phyloP scores from a whole-genome alignment of 306 rosid genomes.

The Calophaca sinica region DNA sequence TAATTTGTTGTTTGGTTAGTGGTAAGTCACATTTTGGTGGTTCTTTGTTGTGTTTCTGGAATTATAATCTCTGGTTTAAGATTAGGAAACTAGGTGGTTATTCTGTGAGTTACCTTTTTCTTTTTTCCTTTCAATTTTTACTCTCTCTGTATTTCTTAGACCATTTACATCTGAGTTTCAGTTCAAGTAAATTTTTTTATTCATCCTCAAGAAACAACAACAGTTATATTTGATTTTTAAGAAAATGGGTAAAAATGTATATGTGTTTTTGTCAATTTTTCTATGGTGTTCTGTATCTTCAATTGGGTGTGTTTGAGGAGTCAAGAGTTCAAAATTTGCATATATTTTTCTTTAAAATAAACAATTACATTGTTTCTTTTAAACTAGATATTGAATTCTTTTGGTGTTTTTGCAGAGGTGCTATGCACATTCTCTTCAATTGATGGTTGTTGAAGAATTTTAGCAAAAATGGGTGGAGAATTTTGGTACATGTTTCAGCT shows the following conservation, averaged over 20 bases:
- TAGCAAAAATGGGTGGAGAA: slow-evolving; percentile 62
- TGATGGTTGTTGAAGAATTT: slow-evolving; percentile 19
- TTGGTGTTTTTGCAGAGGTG: slow-evolving; percentile 52
- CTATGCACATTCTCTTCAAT: slow-evolving; percentile 42
- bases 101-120: neutral
- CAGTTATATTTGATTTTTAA: slow-evolving; percentile 4
- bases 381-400: slow-evolving; percentile 3
- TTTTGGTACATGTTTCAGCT: slow-evolving; percentile 55
- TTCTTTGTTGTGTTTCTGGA: slow-evolving; percentile 26
- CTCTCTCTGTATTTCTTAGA: neutral
- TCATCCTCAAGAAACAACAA: slow-evolving; percentile 1
- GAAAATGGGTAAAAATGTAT: neutral
- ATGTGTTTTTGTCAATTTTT: neutral
- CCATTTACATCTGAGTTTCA: slow-evolving; percentile 18
- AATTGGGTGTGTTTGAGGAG: slow-evolving; percentile 3
- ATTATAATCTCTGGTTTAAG: neutral
- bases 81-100: slow-evolving; percentile 8
- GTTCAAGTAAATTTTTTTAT: neutral
- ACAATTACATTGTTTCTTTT: slow-evolving; percentile 20
- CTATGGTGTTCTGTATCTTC: neutral
- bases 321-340: neutral
- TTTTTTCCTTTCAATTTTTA: neutral
- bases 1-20: slow-evolving; percentile 34
- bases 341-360: slow-evolving; percentile 11
- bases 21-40: slow-evolving; percentile 24